Base-by-base conservation (phyloP, 1,284 basidiomycete genomes). In the Vanrija pseudolonga region DNA sequence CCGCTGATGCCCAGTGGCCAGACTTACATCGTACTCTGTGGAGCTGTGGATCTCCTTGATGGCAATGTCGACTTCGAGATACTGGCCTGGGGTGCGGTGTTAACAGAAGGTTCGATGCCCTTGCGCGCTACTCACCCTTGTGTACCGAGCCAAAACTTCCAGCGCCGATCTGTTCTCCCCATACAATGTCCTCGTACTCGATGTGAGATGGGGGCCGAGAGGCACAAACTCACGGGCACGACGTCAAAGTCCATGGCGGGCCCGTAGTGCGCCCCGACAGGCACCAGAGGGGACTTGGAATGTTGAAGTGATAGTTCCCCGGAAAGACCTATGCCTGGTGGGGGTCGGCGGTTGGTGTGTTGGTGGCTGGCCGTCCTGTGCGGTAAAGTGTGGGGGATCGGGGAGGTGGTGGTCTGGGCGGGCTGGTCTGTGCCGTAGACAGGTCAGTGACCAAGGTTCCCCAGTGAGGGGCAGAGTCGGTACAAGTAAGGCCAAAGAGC, bases 31-130 rank as follows among this genome's bases (percentile, higher is more conserved):
- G 74, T 96, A 95, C 62, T 88, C 88, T 15, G 80, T 89, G 15
- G 88, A 91, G 0, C 90, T 89, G 3, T 93, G 80, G 3, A 96
- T 89, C 77, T 95, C 93, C 77, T 98, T 98, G 77, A 97, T 90
- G 37, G 93, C 93, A 24, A 98, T 90, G 64, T 95, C 90, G 62
- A 96, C 89, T 4, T 93, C 94, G 23, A 98, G 84, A 77, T 98
- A 98, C 23, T 80, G 84, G 3, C 89, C 92, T 90, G 65, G 17
- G 28, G 32, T 40, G 15, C 28, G 17, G 15, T n/a, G n/a, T 32
- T 4, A 11, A 20, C 36, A 43, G 24, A 32, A 32, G 38, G 19
- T 12, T 15, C n/a, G 24, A 46, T 19, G 19, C 17, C n/a, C 18
- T 24, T 60, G 45, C 42, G 40, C 43, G 47, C 26, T 38, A 48